Conservation (phyloP, 257 asterid species). For the Solanum paucissectum region DNA sequence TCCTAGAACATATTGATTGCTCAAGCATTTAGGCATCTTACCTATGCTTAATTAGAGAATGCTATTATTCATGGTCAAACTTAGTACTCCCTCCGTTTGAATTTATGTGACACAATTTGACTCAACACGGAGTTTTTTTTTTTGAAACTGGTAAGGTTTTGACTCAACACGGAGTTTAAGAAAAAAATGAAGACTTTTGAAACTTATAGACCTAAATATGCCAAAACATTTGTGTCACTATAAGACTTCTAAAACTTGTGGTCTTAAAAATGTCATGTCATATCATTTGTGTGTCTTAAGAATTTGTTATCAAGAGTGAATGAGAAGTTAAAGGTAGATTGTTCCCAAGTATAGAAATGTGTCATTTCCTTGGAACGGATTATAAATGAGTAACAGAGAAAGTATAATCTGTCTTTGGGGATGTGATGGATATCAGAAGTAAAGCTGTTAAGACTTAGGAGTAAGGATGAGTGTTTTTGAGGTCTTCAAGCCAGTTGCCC, state of each 20-base stretch:
- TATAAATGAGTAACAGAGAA: background rate
- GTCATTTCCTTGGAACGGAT: background rate
- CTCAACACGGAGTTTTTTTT: background rate
- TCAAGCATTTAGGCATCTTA: background rate
- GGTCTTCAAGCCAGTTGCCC: background rate
- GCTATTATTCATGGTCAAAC: background rate
- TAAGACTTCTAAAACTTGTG: background rate
- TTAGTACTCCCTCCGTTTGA: background rate
- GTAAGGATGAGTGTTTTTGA: background rate
- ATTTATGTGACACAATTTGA: background rate
- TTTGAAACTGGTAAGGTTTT: no score
- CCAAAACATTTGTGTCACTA: background rate
- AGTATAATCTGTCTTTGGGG: background rate
- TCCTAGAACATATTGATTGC: background rate
- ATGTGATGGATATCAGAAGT: background rate
- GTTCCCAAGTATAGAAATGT: background rate
- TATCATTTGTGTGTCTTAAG: background rate
- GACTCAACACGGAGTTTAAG: background rate
- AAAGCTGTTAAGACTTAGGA: background rate
- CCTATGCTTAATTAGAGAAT: background rate
- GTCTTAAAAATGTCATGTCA: background rate
- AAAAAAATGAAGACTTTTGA: background rate
- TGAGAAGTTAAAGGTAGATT: background rate
- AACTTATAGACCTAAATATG: background rate
- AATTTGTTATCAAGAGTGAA: background rate